Percentiles rank a stretch among this genome's conserved stretches.
Conservation (phyloP, 2,329 filamentous ascomycete species). For the Penicillium psychrosexuale region DNA sequence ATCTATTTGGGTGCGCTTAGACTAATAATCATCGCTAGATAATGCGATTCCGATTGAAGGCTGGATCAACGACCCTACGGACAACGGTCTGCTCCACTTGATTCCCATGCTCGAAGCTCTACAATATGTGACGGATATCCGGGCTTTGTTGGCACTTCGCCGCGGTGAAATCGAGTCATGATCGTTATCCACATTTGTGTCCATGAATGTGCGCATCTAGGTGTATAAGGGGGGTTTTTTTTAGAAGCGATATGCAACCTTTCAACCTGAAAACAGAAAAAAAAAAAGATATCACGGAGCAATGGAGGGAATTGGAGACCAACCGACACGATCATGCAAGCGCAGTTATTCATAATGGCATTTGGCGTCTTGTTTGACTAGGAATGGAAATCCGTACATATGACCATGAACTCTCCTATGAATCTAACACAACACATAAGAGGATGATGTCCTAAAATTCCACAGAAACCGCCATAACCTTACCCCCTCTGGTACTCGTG, state of each 20-base stretch:
- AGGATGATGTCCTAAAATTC: neutral
- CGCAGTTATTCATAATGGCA: conserved; percentile 8
- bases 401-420: neutral
- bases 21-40: conserved; percentile 55
- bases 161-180: conserved; percentile 65
- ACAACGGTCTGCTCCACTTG: conserved; percentile 89
- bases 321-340: conserved; percentile 1
- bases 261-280: conserved; percentile 4
- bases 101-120: conserved; percentile 89
- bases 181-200: conserved; percentile 12
- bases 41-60: conserved; percentile 99
- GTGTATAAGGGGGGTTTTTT: conserved; percentile 19
- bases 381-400: conserved; percentile 6
- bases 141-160: conserved; percentile 81
- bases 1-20: neutral
- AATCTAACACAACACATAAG: neutral
- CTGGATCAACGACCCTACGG: conserved; percentile 98
- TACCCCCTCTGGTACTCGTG: conserved; percentile 3
- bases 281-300: neutral
- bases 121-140: conserved; percentile 94
- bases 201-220: conserved; percentile 14
- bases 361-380: neutral
- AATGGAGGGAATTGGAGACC: neutral
- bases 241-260: conserved; percentile 7
- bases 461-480: conserved; percentile 3